Base-by-base conservation (phyloP, 2,329 filamentous ascomycete genomes). In the Exophiala dermatitidis region DNA sequence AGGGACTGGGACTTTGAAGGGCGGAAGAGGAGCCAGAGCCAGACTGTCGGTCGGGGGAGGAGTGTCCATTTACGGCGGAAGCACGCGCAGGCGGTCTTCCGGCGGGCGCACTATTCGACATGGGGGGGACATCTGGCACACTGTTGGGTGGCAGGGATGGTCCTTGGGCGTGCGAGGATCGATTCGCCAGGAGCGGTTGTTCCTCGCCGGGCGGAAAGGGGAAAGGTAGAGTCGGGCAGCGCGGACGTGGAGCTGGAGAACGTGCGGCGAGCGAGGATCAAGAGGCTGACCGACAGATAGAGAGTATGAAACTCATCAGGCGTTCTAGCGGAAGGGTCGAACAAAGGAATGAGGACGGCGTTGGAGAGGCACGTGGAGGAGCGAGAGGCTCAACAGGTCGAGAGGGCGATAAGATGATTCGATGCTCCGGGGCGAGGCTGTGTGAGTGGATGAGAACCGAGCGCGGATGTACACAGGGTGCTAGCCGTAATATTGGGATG, bases 101-200 rank as follows among this genome's bases (percentile, higher is more conserved):
- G 74, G 70, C 71, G 71, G 70, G 67, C 68, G 69, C 66, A 68
- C 69, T 68, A 53, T 66, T 73, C 71, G 74, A 76, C 74, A 76
- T 76, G 73, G 68, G 68, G 69, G 71, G 68, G 66, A 74, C 74
- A 76, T 76, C 73, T 71, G 72, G 71, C 67, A 69, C 64, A 63
- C 57, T 46, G 57, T 45, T 41, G 40, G 33, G 46, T 50, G 37
- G 43, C 48, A 59, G 58, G 51, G 47, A 53, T 45, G 26, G 30
- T 26, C 5, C 43, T 48, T 52, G 49, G 42, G 56, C 58, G 60
- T 62, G 60, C 45, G 54, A 54, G 41, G 52, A 56, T 53, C 36
- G 59, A 60, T 60, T 61, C 50, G 59, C 55, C 49, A 50, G 50
- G 55, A 61, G 30, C 45, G 36, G 46, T 36, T 48, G 45, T 19